Percentiles rank a stretch among this genome's conserved stretches.
Evolutionary conservation across 1,284 basidiomycete genomes (phyloP).

Genomic region (Somion occarium): DNA sequence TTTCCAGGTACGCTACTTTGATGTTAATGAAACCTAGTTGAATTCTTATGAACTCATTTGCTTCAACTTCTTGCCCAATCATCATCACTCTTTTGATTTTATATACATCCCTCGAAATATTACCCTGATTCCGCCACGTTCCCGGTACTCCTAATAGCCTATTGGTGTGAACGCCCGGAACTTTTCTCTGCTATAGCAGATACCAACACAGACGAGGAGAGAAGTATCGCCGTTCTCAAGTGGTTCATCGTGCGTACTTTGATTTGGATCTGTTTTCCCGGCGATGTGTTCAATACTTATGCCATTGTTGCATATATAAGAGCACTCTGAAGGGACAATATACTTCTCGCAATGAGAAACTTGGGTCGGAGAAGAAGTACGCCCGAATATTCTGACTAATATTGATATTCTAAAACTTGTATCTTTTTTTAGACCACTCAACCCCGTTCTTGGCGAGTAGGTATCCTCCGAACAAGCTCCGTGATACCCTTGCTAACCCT

Average conservation of each 20-base stretch:
- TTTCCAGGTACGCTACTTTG: constrained; percentile 64
- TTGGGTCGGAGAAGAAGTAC: constrained; percentile 97
- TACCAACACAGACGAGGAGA: constrained; percentile 65
- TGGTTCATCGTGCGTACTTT: constrained; percentile 93
- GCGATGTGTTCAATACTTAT: background rate
- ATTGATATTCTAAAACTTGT: background rate
- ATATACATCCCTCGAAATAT: too few species aligned
- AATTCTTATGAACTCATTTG: too few species aligned
- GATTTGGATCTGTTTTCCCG: constrained; percentile 12
- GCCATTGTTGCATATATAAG: too few species aligned
- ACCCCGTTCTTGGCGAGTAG: constrained; percentile 92
- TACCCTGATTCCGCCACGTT: too few species aligned
- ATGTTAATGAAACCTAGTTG: background rate
- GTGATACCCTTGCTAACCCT: constrained; percentile 5
- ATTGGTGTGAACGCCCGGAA: constrained; percentile 90
- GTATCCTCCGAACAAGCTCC: constrained; percentile 25
- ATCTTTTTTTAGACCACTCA: constrained; percentile 65
- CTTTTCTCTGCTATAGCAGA: constrained; percentile 81
- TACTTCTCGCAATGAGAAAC: constrained; percentile 87
- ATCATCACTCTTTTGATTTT: too few species aligned
- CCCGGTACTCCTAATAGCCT: constrained; percentile 46
- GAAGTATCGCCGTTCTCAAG: constrained; percentile 72
- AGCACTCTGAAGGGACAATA: constrained; percentile 94
- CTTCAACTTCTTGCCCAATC: too few species aligned
- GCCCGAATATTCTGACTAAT: background rate